A percentile compares a stretch with the other conserved stretches of the same genome.
Evolutionary conservation across 139 green algal species (phyloP).

Genomic region (Yamagishiella unicocca): DNA sequence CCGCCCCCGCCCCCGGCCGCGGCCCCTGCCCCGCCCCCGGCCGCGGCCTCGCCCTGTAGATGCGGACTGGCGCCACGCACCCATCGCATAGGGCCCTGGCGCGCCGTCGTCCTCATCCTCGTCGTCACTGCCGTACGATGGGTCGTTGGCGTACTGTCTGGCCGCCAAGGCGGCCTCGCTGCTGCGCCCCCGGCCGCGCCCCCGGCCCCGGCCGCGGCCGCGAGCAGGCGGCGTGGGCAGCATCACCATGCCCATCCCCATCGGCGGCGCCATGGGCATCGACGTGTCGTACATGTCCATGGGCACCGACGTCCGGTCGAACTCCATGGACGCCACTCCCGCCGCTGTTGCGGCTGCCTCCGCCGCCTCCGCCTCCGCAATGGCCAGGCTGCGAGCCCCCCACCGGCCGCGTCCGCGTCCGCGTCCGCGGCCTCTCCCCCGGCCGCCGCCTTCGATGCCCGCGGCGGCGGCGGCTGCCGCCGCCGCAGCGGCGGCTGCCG

Average conservation of each 20-base stretch:
- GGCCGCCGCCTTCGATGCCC: background rate
- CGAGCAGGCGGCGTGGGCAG: no score
- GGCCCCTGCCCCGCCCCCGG: background rate
- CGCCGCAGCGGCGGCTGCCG: constrained; percentile 17
- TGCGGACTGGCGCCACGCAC: no score
- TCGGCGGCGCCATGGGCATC: background rate
- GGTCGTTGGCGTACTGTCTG: background rate
- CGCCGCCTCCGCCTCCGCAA: background rate
- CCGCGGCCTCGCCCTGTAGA: background rate
- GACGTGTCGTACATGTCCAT: constrained; percentile 1
- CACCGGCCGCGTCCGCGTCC: constrained; percentile 9
- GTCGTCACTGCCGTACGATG: background rate
- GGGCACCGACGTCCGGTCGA: background rate
- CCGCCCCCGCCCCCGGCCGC: background rate
- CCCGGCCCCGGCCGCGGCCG: background rate
- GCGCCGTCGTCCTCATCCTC: background rate
- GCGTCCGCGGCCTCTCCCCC: constrained; percentile 10
- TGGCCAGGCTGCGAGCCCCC: background rate
- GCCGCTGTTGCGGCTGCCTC: background rate
- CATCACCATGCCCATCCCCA: background rate
- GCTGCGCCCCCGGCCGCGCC: background rate
- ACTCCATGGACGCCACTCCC: background rate
- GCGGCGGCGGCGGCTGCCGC: background rate
- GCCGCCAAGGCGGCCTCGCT: background rate
- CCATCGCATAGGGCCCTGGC: no score